A percentile compares a stretch with the other conserved stretches of the same genome.
phyloP scores from a whole-genome alignment of 129 eudicot species.

The Oenanthe sinensis region DNA sequence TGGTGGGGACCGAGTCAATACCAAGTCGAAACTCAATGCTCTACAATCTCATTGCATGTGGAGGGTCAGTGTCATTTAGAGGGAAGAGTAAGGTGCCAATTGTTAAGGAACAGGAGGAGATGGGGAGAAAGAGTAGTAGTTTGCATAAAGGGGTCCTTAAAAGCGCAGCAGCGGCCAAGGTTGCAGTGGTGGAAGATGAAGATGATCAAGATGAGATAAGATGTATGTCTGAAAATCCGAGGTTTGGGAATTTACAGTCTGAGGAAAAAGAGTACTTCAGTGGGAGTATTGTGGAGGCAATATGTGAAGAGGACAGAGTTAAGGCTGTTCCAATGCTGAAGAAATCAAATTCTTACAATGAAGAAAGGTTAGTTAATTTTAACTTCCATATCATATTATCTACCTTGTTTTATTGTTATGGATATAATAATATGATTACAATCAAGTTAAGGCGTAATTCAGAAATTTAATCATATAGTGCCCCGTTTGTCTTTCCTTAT shows the following conservation, averaged over 20 bases:
- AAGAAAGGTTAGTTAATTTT: slow-evolving; percentile 50
- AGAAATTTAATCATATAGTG: no score
- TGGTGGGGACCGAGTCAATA: slow-evolving; percentile 22
- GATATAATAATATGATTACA: not conserved
- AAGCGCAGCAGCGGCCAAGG: slow-evolving; percentile 24
- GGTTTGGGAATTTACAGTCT: slow-evolving; percentile 71
- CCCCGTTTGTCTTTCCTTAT: no score
- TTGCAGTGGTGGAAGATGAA: slow-evolving; percentile 18
- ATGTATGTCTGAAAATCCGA: slow-evolving; percentile 91
- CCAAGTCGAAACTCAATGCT: slow-evolving; percentile 57
- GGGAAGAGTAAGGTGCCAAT: slow-evolving; percentile 28
- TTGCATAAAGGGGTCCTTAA: slow-evolving; percentile 44
- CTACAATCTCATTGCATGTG: slow-evolving; percentile 65
- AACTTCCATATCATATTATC: not conserved
- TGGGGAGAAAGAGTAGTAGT: slow-evolving; percentile 44
- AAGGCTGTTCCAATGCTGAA: slow-evolving; percentile 35
- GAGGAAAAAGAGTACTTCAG: slow-evolving; percentile 94
- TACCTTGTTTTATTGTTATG: not conserved
- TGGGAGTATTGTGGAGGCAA: slow-evolving; percentile 82
- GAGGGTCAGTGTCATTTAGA: slow-evolving; percentile 44
- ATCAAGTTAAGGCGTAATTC: no score
- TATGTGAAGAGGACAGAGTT: slow-evolving; percentile 31
- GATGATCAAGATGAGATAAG: slow-evolving; percentile 39
- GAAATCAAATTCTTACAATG: slow-evolving; percentile 74
- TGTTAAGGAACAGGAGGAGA: slow-evolving; percentile 16